Base-by-base conservation (phyloP, 2,329 filamentous ascomycete species). In the Calonectria pauciramosa region DNA sequence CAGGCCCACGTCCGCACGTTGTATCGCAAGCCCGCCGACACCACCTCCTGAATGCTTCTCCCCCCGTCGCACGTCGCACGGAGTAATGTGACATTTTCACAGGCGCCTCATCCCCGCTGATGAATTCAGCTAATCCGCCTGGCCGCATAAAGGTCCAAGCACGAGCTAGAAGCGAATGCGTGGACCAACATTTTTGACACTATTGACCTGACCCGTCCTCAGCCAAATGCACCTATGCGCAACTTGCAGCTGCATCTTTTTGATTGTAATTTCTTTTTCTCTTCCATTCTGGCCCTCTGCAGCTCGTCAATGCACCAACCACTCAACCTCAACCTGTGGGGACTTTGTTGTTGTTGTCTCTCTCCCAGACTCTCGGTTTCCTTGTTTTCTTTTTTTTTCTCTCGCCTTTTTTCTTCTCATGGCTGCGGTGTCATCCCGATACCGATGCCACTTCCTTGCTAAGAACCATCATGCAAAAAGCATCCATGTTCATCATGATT, bases 121-220 rank as follows among this genome's bases (percentile, higher is more conserved):
- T 59, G 16, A 56, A 66, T 67, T 54, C 60, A 23, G 66, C 71
- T 44, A 56, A 52, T 65, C 59, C 71, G 36, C 65, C 30, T 41
- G 66, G 65, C 38, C 56, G 71, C 71, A 69, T 69, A n/a, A 69
- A 69, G 13, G 65, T 28, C 71, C 65, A 51, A 59, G 70, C 63
- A 71, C 63, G 70, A 41, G 51, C 70, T 49, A 65, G 60, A 28
- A 54, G 51, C 44, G 30, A 44, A 49, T 49, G 60, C 41, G 60
- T 65, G 38, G 26, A 32, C 60, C 60, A 49, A 32, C 38, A 63
- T 63, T 63, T 63, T 30, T 54, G 47, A 32, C 41, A 65, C 56
- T 52, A 64, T 63, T 60, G 54, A 54, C 51, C 23, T 36, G 23
- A 60, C 66, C 52, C 52, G 28, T 47, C 36, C 28, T 59, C 66